These are phyloP conservation scores for Dianthus caryophyllus DNA, from an alignment of 148 eudicot species.

Conservation along the genomic window DNA sequence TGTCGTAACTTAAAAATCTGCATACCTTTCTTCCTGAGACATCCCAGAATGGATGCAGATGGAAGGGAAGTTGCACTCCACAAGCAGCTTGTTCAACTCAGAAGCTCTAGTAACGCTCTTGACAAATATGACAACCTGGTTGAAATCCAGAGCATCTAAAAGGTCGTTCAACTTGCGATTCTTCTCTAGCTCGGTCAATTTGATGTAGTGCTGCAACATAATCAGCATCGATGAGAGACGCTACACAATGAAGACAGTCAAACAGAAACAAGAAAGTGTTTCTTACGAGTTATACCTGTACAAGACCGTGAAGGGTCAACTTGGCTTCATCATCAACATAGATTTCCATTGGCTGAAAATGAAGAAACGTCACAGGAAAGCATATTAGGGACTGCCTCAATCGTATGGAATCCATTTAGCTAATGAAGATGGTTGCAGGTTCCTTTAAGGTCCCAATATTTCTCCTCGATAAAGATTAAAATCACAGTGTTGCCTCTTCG, in stretches of 20 bases:
- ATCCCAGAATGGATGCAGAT: conserved; percentile 98
- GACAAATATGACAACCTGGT: conserved; percentile 94
- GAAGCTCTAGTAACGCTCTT: conserved; percentile 92
- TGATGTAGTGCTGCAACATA: conserved; percentile 80
- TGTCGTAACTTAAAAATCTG: not conserved
- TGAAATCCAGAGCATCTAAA: conserved; percentile 95
- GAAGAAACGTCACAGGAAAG: conserved; percentile 68
- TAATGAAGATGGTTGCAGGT: conserved; percentile 35
- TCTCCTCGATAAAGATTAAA: conserved; percentile 39
- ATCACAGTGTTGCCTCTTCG: conserved; percentile 12
- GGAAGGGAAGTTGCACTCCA: conserved; percentile 96
- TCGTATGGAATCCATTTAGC: conserved; percentile 63
- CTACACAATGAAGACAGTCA: not conserved
- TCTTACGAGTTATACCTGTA: conserved; percentile 52
- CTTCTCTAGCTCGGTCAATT: conserved; percentile 81
- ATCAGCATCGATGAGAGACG: not conserved
- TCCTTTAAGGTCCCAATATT: conserved; percentile 42
- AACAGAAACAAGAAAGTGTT: no score
- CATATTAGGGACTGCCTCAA: conserved; percentile 63
- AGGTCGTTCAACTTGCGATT: conserved; percentile 93
- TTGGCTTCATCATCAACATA: conserved; percentile 99
- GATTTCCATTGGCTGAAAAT: conserved; percentile 98
- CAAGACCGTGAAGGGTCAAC: conserved; percentile 96
- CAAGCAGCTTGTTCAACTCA: conserved; percentile 86
- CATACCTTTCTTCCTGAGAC: conserved; percentile 96